A percentile compares a stretch with the other conserved stretches of the same genome.
These are phyloP conservation scores for Syzygium malaccense DNA, from an alignment of 441 rosid genomes.

Conservation along the genomic window DNA sequence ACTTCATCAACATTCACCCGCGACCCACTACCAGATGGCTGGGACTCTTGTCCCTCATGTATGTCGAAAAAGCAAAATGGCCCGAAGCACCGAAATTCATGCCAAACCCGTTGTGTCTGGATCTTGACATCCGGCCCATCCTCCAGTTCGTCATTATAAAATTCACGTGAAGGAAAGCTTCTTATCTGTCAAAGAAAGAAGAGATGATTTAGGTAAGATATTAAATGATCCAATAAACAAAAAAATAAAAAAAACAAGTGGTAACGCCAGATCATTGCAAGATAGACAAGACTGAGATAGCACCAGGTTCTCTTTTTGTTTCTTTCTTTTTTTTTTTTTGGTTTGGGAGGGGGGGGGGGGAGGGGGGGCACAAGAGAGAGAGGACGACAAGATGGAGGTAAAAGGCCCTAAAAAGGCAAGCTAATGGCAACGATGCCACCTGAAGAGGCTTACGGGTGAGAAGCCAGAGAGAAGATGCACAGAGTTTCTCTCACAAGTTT, in stretches of 20 bases:
- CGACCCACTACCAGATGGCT: conserved; percentile 81
- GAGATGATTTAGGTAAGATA: background rate
- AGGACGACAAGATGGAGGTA: background rate
- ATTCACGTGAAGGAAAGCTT: conserved; percentile 86
- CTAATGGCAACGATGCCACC: background rate
- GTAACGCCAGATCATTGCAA: background rate
- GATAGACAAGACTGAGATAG: background rate
- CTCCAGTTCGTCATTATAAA: conserved; percentile 66
- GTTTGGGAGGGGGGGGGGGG: fast-evolving
- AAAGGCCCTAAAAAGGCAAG: background rate
- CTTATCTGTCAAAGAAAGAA: conserved; percentile 45
- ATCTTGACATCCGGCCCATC: conserved; percentile 63
- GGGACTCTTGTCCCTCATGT: conserved; percentile 77
- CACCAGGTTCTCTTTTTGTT: background rate
- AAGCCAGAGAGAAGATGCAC: background rate
- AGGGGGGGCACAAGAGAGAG: background rate
- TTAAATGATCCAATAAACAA: background rate
- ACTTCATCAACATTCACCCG: conserved; percentile 73
- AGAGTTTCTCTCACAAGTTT: background rate
- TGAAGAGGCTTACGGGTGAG: background rate
- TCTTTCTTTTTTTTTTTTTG: background rate
- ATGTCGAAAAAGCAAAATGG: conserved; percentile 90
- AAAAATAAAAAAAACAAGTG: background rate
- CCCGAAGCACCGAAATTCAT: conserved; percentile 64
- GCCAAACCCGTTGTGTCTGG: conserved; percentile 80